Evolutionary conservation across 1,139 yeast species (phyloP), one percentile per base, ranked within the genome.

Genomic region (Suhomyces ambrosiae): DNA sequence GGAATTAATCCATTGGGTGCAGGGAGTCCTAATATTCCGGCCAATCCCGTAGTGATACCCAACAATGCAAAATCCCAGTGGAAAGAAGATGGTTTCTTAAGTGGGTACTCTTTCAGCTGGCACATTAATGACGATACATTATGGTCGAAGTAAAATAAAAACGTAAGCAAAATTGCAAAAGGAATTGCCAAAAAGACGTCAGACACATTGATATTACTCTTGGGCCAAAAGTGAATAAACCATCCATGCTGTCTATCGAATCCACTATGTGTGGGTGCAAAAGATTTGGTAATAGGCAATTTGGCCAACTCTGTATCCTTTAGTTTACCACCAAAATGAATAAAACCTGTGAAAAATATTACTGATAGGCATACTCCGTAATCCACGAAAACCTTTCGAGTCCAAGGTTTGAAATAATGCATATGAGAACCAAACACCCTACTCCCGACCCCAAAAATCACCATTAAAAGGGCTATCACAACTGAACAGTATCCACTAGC

Each of bases 1-100:
- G 98, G 98, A 28, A 92, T 90, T 25, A 92, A 68, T 0, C 98
- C 98, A 61, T 92, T 92, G 0, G 97, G 97, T 2, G 97, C 89
- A 0, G 97, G 98, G 2, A 92, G 72, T 0, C 98, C 98, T 9
- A 92, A 55, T 1, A 90, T 61, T 0, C 97, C 97, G 3, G 96
- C 73, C 2, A 90, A 58, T 0, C 96, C 95, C 0, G 97, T 92
- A 4, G 92, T 85, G 9, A 87, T 54, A 0, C 97, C 97, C 23
- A 92, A 68, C 23, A 92, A 65, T 30, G 86, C 76, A 55, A 90
- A 86, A 61, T 92, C 98, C 82, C 92, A 92, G 61, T 92, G 97
- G 61, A 92, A 92, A 0, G 94, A 72, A 0, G 95, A 79, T 0
- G 97, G 96, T 54, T 90, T 92, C 38, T 69, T 79, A 39, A 92